Base-by-base conservation (phyloP, 805 yeast species). In the Lipomyces anomalus region DNA sequence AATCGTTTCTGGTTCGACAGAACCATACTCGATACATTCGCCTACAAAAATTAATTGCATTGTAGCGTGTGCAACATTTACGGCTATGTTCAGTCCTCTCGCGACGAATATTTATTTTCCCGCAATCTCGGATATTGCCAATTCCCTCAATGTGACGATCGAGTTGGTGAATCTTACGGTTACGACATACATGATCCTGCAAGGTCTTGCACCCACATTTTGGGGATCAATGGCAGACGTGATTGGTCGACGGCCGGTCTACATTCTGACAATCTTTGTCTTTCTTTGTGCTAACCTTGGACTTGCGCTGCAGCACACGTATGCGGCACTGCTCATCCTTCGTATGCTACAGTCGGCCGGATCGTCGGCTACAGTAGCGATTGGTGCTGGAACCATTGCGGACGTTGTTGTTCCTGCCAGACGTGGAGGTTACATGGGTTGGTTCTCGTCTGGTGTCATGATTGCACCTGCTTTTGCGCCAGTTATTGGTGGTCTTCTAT, bases 311-410 rank as follows among this genome's bases (percentile, higher is more conserved):
- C 70, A 87, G 0, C 80, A 79, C 1, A 70, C 67, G 42, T 81
- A 86, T 28, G 73, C 72, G 1, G 69, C 78, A 37, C 71, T 87
- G 40, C 83, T 85, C 51, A 79, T 76, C 1, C 74, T 86, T 42
- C 71, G 95, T 56, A 76, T 83, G 11, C 62, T 86, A 1, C 83
- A 37, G 90, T 71, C 83, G 37, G 94, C 95, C 40, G 95, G 88
- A 0, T 75, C 82, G 51, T 81, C 90, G 1, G 90, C 92, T 1
- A 76, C 87, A 32, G 95, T 87, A 60, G 78, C 90, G 20, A 85
- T 86, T 24, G 95, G 95, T 3, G 95, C 95, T 0, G 95, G 95
- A 3, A 84, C 95, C 1, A 80, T 87, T 18, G 75, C 83, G 16
- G 95, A 87, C 60, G 60, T 87, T 30, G 84, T 69, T 59, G 68